Conservation (phyloP, 139 green algal genomes). For the Haematococcus sp. region DNA sequence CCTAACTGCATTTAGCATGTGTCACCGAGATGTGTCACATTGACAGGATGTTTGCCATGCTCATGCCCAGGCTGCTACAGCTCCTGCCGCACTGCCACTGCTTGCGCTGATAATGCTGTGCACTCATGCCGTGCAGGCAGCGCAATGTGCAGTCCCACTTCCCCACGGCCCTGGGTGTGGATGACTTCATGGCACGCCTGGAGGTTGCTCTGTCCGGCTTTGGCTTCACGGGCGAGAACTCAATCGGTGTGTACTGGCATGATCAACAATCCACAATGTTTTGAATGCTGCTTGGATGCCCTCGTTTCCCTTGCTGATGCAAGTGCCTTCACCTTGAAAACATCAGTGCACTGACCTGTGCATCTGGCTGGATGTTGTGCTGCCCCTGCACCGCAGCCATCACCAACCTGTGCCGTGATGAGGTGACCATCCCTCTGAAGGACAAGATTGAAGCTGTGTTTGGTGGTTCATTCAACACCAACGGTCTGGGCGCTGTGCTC, state of each 20-base stretch:
- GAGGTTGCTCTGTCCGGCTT: conserved; percentile 60
- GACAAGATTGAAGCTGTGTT: conserved; percentile 78
- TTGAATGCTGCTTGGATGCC: background rate
- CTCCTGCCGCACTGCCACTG: too few relatives aligned
- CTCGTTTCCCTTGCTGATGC: too few relatives aligned
- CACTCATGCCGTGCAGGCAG: conserved; percentile 13
- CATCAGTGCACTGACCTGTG: too few relatives aligned
- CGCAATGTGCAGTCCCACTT: conserved; percentile 49
- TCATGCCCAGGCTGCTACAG: too few relatives aligned
- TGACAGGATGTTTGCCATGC: too few relatives aligned
- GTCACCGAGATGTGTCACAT: too few relatives aligned
- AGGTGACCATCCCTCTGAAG: conserved; percentile 75
- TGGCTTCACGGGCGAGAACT: conserved; percentile 65
- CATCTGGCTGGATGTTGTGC: too few relatives aligned
- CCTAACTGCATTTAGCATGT: too few relatives aligned
- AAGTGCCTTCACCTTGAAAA: conserved; percentile 61
- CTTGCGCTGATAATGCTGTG: too few relatives aligned
- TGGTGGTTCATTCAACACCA: conserved; percentile 74
- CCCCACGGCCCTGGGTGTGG: conserved; percentile 61
- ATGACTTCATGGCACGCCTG: conserved; percentile 78
- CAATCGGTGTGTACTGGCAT: conserved; percentile 30
- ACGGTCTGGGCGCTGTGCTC: conserved; percentile 81
- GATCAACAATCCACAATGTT: background rate
- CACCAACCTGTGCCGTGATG: conserved; percentile 88
- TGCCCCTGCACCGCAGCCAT: conserved; percentile 45